phyloP scores from a whole-genome alignment of 1,284 basidiomycete genomes.

The Rhodotorula sp. region DNA sequence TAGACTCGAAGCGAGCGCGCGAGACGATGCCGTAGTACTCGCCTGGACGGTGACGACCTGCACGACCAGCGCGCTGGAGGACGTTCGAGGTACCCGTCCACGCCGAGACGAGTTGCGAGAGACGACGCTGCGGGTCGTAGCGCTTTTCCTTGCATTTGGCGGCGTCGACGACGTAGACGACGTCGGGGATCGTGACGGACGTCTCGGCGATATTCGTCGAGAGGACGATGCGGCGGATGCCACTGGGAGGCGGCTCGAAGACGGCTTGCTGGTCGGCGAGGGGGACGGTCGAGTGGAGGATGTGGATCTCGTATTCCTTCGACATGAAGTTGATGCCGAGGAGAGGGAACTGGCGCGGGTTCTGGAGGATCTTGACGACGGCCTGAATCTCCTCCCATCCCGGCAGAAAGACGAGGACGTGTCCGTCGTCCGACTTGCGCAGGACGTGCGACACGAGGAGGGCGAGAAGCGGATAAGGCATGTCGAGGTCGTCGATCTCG shows the following conservation, averaged over 20 bases:
- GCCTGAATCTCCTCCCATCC: slow-evolving; percentile 89
- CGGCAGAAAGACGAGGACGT: slow-evolving; percentile 87
- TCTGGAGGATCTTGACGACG: slow-evolving; percentile 68
- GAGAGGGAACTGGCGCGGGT: slow-evolving; percentile 55
- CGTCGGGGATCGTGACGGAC: slow-evolving; percentile 92
- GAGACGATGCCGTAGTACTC: slow-evolving; percentile 88
- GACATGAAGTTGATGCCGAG: slow-evolving; percentile 63
- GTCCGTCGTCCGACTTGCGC: slow-evolving; percentile 72
- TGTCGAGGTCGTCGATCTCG: slow-evolving; percentile 68
- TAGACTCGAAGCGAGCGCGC: slow-evolving; percentile 60
- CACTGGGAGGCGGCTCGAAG: slow-evolving; percentile 73
- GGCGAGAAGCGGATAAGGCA: slow-evolving; percentile 79
- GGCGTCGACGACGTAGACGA: slow-evolving; percentile 90
- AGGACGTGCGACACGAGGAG: slow-evolving; percentile 79
- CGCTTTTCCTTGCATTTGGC: slow-evolving; percentile 87
- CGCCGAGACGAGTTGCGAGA: slow-evolving; percentile 80
- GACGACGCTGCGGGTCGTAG: slow-evolving; percentile 86
- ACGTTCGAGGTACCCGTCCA: slow-evolving; percentile 93
- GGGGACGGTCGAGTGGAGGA: slow-evolving; percentile 88
- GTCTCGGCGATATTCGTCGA: slow-evolving; percentile 97
- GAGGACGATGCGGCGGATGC: slow-evolving; percentile 82
- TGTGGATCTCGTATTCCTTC: slow-evolving; percentile 70
- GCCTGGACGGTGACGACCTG: slow-evolving; percentile 85
- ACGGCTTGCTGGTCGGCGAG: slow-evolving; percentile 86
- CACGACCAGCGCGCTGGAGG: slow-evolving; percentile 89